Evolutionary conservation across 1,284 basidiomycete species (phyloP), one percentile per base, ranked within the genome.

Genomic region (Ustilago esculenta): DNA sequence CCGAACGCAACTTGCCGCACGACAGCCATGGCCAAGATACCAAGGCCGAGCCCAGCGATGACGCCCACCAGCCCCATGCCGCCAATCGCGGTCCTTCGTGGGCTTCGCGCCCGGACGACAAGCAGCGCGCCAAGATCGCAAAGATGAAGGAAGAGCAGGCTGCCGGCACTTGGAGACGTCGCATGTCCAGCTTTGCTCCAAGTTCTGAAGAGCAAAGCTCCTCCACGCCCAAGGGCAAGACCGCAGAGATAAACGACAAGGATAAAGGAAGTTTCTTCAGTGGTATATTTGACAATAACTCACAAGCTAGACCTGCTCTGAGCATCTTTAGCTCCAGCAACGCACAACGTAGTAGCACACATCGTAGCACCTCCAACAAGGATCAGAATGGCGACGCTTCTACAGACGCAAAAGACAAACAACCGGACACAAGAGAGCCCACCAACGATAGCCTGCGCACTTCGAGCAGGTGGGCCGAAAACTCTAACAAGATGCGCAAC

Each of bases 101-200:
- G 73, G 75, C 73, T 8, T 69, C 64, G 11, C 64, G 73, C 32
- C 75, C 75, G 1, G 61, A 75, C 35, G 70, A 75, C 33, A 58
- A 44, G 44, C 75, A 76, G 34, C 65, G 75, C 25, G 60, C 68
- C 41, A 75, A 73, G 42, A 66, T 76, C 20, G 69, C 63, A 46
- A 70, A 72, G 39, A 57, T 66, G 59, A 73, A 70, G 39, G 68
- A 72, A 18, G 55, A 70, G 32, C 59, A 69, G 25, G 52, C 45
- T 4, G 30, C 37, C 11, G 61, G 61, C 32, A 60, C 56, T 12
- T 63, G 57, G 59, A 70, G 52, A 11, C 56, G 57, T 23, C 55
- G 55, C 24, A 55, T 69, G 39, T 69, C 66, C 32, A 54, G 46
- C 47, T 69, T 69, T n/a, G 48, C 43, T 2, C 35, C 40, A 5